Evolutionary conservation across 345 rosid species (phyloP).

Genomic region (Angophora floribunda): DNA sequence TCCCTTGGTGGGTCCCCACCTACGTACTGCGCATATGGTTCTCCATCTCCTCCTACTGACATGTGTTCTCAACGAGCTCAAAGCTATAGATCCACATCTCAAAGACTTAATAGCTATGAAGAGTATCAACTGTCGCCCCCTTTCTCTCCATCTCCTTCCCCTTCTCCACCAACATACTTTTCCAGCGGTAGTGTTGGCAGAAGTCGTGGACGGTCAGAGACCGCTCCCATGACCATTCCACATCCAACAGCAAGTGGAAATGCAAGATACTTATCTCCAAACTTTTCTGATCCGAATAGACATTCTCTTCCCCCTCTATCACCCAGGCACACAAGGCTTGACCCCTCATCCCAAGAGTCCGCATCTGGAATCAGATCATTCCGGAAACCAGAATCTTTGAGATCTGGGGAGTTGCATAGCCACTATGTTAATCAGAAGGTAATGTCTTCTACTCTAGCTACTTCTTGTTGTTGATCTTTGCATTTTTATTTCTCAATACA

Average conservation of each 20-base stretch:
- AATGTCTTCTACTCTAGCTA: not conserved
- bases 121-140: conserved; percentile 85
- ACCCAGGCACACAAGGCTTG: conserved; percentile 61
- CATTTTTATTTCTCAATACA: not conserved
- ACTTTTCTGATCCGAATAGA: conserved; percentile 72
- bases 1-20: conserved; percentile 34
- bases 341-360: conserved; percentile 75
- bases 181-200: conserved; percentile 27
- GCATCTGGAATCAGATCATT: conserved; percentile 53
- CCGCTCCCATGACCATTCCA: conserved; percentile 84
- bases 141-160: conserved; percentile 67
- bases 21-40: conserved; percentile 29
- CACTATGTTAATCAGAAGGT: conserved; percentile 64
- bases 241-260: conserved; percentile 27
- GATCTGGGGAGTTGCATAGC: conserved; percentile 61
- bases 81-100: conserved; percentile 19
- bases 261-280: conserved; percentile 54
- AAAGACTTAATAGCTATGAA: conserved; percentile 27
- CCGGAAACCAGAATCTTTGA: conserved; percentile 40
- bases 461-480: not conserved
- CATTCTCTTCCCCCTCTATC: conserved; percentile 82
- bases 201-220: conserved; percentile 37
- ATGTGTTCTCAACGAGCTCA: conserved; percentile 23
- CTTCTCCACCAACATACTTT: conserved; percentile 49
- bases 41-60: conserved; percentile 41